A percentile compares a stretch with the other conserved stretches of the same genome.
These are phyloP conservation scores for Fusarium siculi DNA, from an alignment of 2,329 filamentous ascomycete species.

Conservation along the genomic window DNA sequence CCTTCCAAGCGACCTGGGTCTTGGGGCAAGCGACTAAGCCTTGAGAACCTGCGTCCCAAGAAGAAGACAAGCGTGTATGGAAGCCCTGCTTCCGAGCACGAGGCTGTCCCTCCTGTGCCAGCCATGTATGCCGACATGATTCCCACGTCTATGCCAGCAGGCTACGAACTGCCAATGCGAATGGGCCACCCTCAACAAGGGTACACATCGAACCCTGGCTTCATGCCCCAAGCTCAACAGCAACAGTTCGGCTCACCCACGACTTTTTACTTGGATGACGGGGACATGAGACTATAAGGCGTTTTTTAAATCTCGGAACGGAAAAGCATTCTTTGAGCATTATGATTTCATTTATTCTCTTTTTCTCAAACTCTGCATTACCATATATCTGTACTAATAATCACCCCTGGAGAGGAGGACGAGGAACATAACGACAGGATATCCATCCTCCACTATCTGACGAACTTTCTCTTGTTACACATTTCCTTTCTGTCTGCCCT, in stretches of 20 bases:
- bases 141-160: constrained; percentile 42
- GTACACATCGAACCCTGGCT: constrained; percentile 42
- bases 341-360: constrained; percentile 26
- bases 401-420: constrained; percentile 35
- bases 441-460: constrained; percentile 39
- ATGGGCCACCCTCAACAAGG: constrained; percentile 40
- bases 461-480: constrained; percentile 27
- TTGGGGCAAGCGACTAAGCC: constrained; percentile 52
- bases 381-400: constrained; percentile 43
- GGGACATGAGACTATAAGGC: constrained; percentile 44
- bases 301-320: constrained; percentile 26
- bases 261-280: constrained; percentile 44
- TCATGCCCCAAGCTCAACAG: constrained; percentile 42
- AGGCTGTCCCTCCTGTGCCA: constrained; percentile 44
- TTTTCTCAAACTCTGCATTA: constrained; percentile 15
- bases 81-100: constrained; percentile 43
- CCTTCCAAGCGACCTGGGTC: constrained; percentile 54
- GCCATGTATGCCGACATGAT: constrained; percentile 46
- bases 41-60: constrained; percentile 52
- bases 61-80: constrained; percentile 50
- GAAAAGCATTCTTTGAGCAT: constrained; percentile 36
- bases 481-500: constrained; percentile 19
- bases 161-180: constrained; percentile 46
- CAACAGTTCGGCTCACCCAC: constrained; percentile 45
- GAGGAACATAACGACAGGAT: constrained; percentile 41